Evolutionary conservation across 306 rosid genomes (phyloP).

Genomic region (Potentilla sterilis): DNA sequence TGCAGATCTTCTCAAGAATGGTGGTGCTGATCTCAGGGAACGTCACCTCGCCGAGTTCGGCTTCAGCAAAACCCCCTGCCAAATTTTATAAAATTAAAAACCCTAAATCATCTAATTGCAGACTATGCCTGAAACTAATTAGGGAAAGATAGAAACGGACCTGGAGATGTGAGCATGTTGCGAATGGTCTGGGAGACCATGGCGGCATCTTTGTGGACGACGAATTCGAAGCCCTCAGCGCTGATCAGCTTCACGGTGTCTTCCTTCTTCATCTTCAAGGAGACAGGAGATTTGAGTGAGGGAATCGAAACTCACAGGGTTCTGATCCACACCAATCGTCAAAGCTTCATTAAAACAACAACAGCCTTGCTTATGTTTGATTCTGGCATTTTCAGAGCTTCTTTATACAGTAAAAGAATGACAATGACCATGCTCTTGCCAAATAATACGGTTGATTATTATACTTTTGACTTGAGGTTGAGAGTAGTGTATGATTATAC

Average conservation of each 20-base stretch:
- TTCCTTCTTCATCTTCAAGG: conserved; percentile 65
- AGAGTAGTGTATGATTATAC: background rate
- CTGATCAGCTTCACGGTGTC: conserved; percentile 78
- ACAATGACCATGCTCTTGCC: background rate
- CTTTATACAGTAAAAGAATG: background rate
- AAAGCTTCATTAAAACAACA: no score
- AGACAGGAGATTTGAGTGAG: background rate
- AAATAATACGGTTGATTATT: background rate
- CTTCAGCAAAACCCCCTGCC: conserved; percentile 87
- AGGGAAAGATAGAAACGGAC: conserved; percentile 23
- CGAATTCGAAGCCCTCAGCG: conserved; percentile 90
- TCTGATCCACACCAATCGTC: background rate
- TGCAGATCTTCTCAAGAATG: conserved; percentile 96
- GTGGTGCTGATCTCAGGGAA: conserved; percentile 96
- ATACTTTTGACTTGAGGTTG: background rate
- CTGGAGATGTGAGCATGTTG: conserved; percentile 97
- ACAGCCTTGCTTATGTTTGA: no score
- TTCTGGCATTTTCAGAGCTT: background rate
- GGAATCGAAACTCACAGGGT: background rate
- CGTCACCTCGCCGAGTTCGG: conserved; percentile 75
- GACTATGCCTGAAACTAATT: background rate
- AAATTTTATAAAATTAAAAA: conserved; percentile 7
- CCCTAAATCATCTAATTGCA: conserved; percentile 31
- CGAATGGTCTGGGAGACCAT: conserved; percentile 99
- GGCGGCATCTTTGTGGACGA: conserved; percentile 91